These are phyloP conservation scores for Iris pallida DNA, from an alignment of 116 monocot species.

Conservation along the genomic window DNA sequence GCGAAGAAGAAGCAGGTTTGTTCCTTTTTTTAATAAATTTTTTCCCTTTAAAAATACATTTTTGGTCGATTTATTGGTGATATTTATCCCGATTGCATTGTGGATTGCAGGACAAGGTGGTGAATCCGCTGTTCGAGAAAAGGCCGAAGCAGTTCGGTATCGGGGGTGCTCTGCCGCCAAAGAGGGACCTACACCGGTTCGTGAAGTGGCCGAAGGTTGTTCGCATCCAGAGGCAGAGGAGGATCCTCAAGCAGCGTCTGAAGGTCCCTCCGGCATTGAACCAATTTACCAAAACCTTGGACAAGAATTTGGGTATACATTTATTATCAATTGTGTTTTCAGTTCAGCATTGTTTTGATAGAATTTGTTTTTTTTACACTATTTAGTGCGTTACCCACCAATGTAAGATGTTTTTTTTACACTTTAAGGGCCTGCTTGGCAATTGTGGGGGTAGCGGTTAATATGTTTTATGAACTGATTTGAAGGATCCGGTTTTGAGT, in stretches of 20 bases:
- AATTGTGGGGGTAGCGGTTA: too few relatives aligned
- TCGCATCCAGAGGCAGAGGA: slow-evolving; percentile 78
- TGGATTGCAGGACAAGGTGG: slow-evolving; percentile 58
- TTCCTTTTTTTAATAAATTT: not conserved
- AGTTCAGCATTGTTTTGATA: too few relatives aligned
- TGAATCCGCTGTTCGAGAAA: slow-evolving; percentile 90
- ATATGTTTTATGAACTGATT: too few relatives aligned
- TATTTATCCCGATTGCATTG: not conserved
- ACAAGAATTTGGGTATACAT: slow-evolving; percentile 78
- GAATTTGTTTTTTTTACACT: too few relatives aligned
- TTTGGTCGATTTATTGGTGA: not conserved
- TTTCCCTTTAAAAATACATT: not conserved
- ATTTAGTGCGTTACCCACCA: too few relatives aligned
- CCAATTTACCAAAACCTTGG: slow-evolving; percentile 86
- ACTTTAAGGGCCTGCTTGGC: too few relatives aligned
- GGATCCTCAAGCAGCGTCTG: slow-evolving; percentile 84
- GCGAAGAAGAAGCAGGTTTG: slow-evolving; percentile 70
- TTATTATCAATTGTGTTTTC: not conserved
- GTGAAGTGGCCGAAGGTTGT: slow-evolving; percentile 96
- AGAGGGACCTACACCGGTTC: slow-evolving; percentile 81
- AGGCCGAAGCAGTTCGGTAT: slow-evolving; percentile 92
- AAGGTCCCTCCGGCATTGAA: slow-evolving; percentile 86
- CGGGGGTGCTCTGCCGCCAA: slow-evolving; percentile 83
- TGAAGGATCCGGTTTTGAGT: too few relatives aligned
- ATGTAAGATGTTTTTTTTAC: too few relatives aligned